These are phyloP conservation scores for Fusarium decemcellulare DNA, from an alignment of 2,329 filamentous ascomycete genomes.

Conservation along the genomic window DNA sequence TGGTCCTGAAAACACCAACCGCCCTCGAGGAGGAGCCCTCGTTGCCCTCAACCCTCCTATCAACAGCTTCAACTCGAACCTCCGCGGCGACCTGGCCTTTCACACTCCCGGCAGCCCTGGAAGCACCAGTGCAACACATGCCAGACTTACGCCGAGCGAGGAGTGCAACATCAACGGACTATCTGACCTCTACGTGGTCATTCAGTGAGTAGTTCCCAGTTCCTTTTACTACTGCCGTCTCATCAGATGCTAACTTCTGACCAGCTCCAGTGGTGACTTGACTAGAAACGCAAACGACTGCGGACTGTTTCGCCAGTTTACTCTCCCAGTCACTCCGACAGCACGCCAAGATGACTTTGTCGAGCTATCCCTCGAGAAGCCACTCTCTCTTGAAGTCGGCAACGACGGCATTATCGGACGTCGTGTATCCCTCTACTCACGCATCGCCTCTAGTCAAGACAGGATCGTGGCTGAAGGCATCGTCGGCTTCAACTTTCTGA, in stretches of 20 bases:
- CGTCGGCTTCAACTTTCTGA: slow-evolving; percentile 62
- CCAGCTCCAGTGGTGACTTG: slow-evolving; percentile 59
- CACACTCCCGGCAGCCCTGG: slow-evolving; percentile 57
- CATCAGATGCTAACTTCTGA: slow-evolving; percentile 4
- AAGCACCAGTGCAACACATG: slow-evolving; percentile 58
- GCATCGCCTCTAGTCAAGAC: slow-evolving; percentile 39
- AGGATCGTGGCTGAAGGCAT: slow-evolving; percentile 62
- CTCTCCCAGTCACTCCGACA: slow-evolving; percentile 41
- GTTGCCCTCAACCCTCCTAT: slow-evolving; percentile 57
- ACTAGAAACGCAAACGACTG: slow-evolving; percentile 57
- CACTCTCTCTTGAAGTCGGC: slow-evolving; percentile 61
- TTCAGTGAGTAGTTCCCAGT: slow-evolving; percentile 56
- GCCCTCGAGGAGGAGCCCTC: slow-evolving; percentile 62
- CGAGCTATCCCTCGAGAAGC: slow-evolving; percentile 54
- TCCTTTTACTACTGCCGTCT: accelerated
- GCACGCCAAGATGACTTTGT: slow-evolving; percentile 39
- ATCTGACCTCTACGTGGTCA: slow-evolving; percentile 54
- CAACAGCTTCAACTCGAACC: slow-evolving; percentile 12
- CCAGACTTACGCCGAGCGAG: slow-evolving; percentile 54
- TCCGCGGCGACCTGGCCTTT: slow-evolving; percentile 59
- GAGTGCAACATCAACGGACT: slow-evolving; percentile 31
- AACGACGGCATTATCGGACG: slow-evolving; percentile 64
- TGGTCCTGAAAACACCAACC: slow-evolving; percentile 57
- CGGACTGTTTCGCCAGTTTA: slow-evolving; percentile 58
- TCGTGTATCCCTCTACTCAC: slow-evolving; percentile 58